Evolutionary conservation across 805 yeast species (phyloP).

Genomic region (Teunomyces atbi): DNA sequence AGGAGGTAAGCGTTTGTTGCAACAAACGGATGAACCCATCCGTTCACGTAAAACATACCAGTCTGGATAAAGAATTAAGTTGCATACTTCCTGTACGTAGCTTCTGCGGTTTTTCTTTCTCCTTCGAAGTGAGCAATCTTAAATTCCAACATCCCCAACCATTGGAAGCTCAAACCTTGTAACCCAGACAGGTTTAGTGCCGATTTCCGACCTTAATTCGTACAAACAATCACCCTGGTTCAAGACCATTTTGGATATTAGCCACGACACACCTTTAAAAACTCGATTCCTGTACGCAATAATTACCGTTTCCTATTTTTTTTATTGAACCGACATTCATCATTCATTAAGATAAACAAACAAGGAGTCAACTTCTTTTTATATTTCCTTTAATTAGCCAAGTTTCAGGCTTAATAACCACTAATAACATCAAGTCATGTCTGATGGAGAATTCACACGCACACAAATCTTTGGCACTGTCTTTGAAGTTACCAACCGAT

Average conservation of each 20-base stretch:
- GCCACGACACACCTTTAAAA: not conserved
- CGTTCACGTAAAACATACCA: no score
- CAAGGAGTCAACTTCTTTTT: not conserved
- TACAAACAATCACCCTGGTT: not conserved
- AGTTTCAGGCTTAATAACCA: not conserved
- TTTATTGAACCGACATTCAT: no score
- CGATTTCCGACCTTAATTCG: no score
- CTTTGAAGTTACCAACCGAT: conserved; percentile 86
- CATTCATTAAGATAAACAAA: not conserved
- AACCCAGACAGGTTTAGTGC: not conserved
- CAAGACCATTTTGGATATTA: not conserved
- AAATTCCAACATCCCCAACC: not conserved
- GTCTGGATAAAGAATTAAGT: not conserved
- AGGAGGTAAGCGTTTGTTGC: no score
- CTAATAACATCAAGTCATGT: conserved; percentile 20
- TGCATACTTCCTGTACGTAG: not conserved
- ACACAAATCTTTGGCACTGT: conserved; percentile 95
- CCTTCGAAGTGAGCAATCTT: not conserved
- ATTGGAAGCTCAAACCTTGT: not conserved
- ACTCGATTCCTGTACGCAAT: no score
- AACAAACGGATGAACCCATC: no score
- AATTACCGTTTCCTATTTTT: no score
- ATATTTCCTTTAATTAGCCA: not conserved
- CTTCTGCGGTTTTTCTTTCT: not conserved
- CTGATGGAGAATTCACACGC: conserved; percentile 54